These are phyloP conservation scores for Kluyveromyces aestuarii DNA, from an alignment of 805 yeast species.

Conservation along the genomic window DNA sequence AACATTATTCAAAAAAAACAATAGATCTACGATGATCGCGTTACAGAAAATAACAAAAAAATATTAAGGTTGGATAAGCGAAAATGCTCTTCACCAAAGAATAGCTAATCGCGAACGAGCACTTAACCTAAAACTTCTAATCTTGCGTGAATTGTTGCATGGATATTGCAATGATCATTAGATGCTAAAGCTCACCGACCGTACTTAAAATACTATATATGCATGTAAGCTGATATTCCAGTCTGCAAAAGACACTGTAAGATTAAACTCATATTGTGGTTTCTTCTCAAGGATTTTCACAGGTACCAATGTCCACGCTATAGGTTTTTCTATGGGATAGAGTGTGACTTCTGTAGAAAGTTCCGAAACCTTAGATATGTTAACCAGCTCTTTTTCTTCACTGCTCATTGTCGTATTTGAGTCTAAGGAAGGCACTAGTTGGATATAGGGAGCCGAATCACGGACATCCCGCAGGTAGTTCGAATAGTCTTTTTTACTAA, in stretches of 20 bases:
- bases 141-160: too few relatives aligned
- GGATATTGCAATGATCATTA: neutral
- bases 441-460: neutral
- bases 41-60: too few relatives aligned
- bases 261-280: neutral
- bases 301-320: neutral
- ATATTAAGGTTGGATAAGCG: too few relatives aligned
- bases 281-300: neutral
- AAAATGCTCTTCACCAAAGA: too few relatives aligned
- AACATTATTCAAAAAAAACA: neutral
- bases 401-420: neutral
- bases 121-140: too few relatives aligned
- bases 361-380: neutral
- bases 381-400: neutral
- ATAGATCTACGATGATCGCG: too few relatives aligned
- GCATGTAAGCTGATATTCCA: neutral
- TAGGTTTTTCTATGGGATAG: too few relatives aligned
- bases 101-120: too few relatives aligned
- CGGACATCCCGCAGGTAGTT: neutral
- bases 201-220: neutral
- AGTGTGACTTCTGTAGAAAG: neutral
- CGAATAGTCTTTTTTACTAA: neutral
- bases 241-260: neutral
- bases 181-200: neutral
- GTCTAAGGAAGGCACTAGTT: neutral